Evolutionary conservation across 805 yeast genomes (phyloP), one percentile per base, ranked within the genome.

Genomic region (Cyberlindnera bimundalis): DNA sequence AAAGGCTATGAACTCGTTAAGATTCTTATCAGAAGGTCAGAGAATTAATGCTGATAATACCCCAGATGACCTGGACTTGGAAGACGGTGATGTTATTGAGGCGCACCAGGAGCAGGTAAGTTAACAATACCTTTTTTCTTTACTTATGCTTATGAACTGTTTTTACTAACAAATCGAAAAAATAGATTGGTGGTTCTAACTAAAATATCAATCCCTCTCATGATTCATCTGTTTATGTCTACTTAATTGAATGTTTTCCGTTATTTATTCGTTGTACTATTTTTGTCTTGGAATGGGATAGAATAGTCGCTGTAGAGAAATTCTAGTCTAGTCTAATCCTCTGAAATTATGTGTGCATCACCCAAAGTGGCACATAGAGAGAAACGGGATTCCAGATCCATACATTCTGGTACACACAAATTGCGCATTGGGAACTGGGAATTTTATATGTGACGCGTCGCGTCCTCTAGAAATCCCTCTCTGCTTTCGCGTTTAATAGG

Each of bases 31-130:
- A 60, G 99, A 93, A 51, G 99, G 99, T 49, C 84, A 88, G 53
- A 80, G 98, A 60, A 81, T 93, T 45, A 73, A 76, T 49, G 84
- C 90, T 9, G 90, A 84, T 45, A 88, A 86, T 56, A 93, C 99
- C 5, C 98, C 99, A 6, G 95, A 85, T 29, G 86, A 80, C 48
- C 74, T 93, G 56, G 98, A 88, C 37, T 80, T 93, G 78, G 95
- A 86, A 65, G 96, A 93, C 62, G 91, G 91, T 52, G 99, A 93
- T 64, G 85, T 85, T 52, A 90, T 93, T 52, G 99, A 93, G 66
- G 99, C 96, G 8, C 96, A 89, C 64, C 82, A 93, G 66, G 96
- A 90, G 65, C 99, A 93, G 70, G 82, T 82, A 42, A 86, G 95
- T 48, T 5, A 20, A 88, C n/a, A n/a, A 17, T 16, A 8, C 10